Evolutionary conservation across 306 rosid genomes (phyloP).

Genomic region (Luffa aegyptiaca): DNA sequence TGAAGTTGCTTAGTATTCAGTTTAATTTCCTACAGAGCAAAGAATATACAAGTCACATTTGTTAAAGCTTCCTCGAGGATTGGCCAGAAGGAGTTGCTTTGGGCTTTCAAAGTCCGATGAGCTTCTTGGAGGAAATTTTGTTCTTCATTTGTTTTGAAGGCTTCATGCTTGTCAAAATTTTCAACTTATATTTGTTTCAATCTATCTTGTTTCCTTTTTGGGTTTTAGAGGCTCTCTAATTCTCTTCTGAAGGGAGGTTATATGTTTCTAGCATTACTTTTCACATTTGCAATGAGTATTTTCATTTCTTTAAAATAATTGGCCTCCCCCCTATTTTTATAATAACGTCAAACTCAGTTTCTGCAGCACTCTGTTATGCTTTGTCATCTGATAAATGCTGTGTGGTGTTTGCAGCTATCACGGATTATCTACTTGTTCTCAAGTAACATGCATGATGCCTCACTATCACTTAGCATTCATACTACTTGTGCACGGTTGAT

Average conservation of each 20-base stretch:
- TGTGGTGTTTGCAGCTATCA: slow-evolving; percentile 61
- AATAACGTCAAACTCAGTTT: neutral
- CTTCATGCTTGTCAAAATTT: neutral
- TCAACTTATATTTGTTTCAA: neutral
- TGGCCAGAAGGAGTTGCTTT: neutral
- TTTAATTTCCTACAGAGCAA: neutral
- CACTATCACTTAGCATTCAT: slow-evolving; percentile 90
- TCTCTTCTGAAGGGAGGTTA: neutral
- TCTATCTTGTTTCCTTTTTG: neutral
- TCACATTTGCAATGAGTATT: neutral
- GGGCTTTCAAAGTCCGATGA: neutral
- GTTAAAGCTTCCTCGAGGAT: neutral
- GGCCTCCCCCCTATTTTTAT: neutral
- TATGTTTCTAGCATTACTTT: neutral
- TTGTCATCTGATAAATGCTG: slow-evolving; percentile 16
- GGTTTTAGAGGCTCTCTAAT: neutral
- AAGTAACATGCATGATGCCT: slow-evolving; percentile 98
- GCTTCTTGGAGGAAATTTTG: neutral
- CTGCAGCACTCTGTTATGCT: neutral
- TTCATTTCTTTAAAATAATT: neutral
- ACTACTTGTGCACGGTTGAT: slow-evolving; percentile 98
- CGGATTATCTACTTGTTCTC: slow-evolving; percentile 95
- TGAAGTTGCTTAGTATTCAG: neutral
- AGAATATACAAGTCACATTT: neutral
- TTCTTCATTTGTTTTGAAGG: neutral